Conservation (phyloP, 73 alveolate species). For the Paramecium pentaurelia region DNA sequence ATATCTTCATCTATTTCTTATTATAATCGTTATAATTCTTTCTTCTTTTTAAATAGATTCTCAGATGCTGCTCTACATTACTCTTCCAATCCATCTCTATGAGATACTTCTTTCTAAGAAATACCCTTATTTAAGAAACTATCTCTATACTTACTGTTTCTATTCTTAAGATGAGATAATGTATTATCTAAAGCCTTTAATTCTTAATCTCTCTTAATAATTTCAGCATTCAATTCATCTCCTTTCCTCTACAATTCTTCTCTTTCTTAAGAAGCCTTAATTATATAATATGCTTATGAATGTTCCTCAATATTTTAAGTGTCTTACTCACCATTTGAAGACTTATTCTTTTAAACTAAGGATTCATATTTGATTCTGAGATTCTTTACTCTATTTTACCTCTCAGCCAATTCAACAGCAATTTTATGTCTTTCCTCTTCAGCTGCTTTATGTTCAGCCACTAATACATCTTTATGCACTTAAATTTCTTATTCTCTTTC, state of each 20-base stretch:
- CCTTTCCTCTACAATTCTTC: conserved; percentile 96
- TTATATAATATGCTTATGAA: conserved; percentile 94
- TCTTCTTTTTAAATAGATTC: conserved; percentile 80
- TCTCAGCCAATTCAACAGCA: conserved; percentile 93
- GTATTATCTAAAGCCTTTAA: conserved; percentile 92
- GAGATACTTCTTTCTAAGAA: conserved; percentile 33
- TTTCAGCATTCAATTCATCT: conserved; percentile 96
- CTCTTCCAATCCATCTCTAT: conserved; percentile 74
- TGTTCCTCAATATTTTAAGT: conserved; percentile 87
- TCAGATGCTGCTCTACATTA: conserved; percentile 90
- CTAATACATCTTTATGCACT: conserved; percentile 95
- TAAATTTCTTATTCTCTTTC: conserved; percentile 97
- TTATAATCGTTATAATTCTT: conserved; percentile 74
- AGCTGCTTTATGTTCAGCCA: conserved; percentile 92
- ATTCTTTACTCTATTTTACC: conserved; percentile 92
- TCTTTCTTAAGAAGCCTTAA: conserved; percentile 95
- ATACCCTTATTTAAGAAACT: conserved; percentile 75
- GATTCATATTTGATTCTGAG: conserved; percentile 93
- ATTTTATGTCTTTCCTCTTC: conserved; percentile 98
- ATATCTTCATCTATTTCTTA: conserved; percentile 87
- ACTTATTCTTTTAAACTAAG: conserved; percentile 85
- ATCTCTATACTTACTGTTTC: conserved; percentile 91
- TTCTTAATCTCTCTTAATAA: conserved; percentile 92
- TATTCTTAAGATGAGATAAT: conserved; percentile 86
- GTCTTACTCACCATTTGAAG: conserved; percentile 81